Evolutionary conservation across 2,329 filamentous ascomycete species (phyloP).

Genomic region (Orbilia javanica): DNA sequence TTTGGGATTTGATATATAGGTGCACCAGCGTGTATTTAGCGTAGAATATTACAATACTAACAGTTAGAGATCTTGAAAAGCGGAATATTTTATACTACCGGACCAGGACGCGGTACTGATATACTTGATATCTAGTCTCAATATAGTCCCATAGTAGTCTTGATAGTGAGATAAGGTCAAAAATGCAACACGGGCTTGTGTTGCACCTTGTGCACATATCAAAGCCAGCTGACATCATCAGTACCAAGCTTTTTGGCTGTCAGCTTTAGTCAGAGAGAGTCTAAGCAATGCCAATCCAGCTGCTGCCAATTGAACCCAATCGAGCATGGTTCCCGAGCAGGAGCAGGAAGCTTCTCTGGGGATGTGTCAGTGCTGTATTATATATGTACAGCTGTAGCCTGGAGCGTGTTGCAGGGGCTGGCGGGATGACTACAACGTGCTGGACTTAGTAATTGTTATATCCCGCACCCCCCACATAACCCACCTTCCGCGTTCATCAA

Average conservation of each 20-base stretch:
- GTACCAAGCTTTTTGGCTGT: background rate
- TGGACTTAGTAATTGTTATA: slow-evolving; percentile 25
- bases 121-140: no score
- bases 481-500: slow-evolving; percentile 31
- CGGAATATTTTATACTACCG: no score
- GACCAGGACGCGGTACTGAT: no score
- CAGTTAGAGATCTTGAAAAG: no score
- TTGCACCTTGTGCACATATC: background rate
- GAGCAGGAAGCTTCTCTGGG: background rate
- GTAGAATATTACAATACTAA: background rate
- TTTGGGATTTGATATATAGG: background rate
- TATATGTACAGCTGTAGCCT: no score
- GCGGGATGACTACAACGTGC: slow-evolving; percentile 25
- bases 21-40: background rate
- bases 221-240: background rate
- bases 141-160: no score
- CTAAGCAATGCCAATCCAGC: no score
- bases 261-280: background rate
- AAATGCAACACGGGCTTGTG: slow-evolving; percentile 21
- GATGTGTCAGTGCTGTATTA: background rate
- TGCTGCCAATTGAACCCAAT: background rate
- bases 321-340: background rate
- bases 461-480: slow-evolving; percentile 17
- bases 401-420: background rate
- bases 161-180: no score